Percentiles rank a stretch among this genome's conserved stretches.
Evolutionary conservation across 1,284 basidiomycete species (phyloP).

Genomic region (Flammula alnicola): DNA sequence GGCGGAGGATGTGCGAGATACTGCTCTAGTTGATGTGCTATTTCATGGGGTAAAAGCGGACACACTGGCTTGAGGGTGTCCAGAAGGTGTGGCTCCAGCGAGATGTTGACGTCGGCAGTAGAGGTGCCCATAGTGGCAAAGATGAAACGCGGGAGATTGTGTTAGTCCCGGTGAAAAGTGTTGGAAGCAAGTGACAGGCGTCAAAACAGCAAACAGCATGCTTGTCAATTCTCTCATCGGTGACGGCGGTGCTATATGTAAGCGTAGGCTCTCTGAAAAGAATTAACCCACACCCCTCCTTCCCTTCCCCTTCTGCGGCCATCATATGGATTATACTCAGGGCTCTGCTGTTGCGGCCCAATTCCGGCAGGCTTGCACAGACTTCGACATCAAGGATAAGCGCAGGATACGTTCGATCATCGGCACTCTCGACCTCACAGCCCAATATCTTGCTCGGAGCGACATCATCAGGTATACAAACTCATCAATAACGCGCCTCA

Average conservation of each 20-base stretch:
- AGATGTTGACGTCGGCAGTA: conserved; percentile 55
- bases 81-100: conserved; percentile 67
- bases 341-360: conserved; percentile 29
- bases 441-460: conserved; percentile 50
- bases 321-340: conserved; percentile 20
- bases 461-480: conserved; percentile 45
- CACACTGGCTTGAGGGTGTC: conserved; percentile 50
- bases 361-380: conserved; percentile 43
- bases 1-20: conserved; percentile 36
- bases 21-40: conserved; percentile 44
- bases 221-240: conserved; percentile 1
- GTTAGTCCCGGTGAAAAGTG: background rate
- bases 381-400: conserved; percentile 40
- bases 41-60: conserved; percentile 48
- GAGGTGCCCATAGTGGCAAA: conserved; percentile 22
- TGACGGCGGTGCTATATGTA: conserved; percentile 20
- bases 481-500: conserved; percentile 5
- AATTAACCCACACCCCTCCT: conserved; percentile 4
- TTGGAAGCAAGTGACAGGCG: conserved; percentile 12
- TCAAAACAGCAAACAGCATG: conserved; percentile 5
- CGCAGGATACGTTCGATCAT: conserved; percentile 35
- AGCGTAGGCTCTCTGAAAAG: conserved; percentile 14
- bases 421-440: conserved; percentile 46
- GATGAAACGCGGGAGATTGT: conserved; percentile 16
- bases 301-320: conserved; percentile 15